Evolutionary conservation across 202 grass and related monocot genomes (phyloP).

Genomic region (Saccharum hybrid): DNA sequence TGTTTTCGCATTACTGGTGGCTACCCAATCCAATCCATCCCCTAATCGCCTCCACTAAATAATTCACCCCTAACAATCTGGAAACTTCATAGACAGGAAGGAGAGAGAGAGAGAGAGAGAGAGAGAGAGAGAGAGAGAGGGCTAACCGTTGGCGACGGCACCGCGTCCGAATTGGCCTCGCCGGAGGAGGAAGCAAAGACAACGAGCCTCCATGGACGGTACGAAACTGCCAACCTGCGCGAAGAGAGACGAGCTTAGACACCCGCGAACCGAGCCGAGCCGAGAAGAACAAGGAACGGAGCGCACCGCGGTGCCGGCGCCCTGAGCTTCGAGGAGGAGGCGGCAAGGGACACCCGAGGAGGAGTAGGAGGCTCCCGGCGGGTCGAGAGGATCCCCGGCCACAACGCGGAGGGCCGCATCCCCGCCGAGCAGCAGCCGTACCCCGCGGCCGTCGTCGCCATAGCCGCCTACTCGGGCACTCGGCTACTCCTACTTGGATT

Average conservation of each 20-base stretch:
- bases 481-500: constrained; percentile 26
- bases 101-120: too few relatives aligned
- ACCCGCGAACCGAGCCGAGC: neutral
- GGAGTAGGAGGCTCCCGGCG: too few relatives aligned
- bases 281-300: neutral
- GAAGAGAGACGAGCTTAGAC: constrained; percentile 24
- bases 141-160: constrained; percentile 31
- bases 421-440: constrained; percentile 23
- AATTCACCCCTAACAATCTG: neutral
- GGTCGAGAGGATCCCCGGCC: neutral
- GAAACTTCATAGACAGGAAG: neutral
- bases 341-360: constrained; percentile 1
- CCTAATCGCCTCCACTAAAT: neutral
- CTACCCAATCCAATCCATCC: neutral
- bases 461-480: neutral
- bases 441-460: constrained; percentile 35
- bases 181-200: constrained; percentile 36
- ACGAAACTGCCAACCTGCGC: constrained; percentile 42
- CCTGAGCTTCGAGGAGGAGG: constrained; percentile 21
- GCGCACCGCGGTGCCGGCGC: constrained; percentile 18
- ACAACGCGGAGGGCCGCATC: neutral
- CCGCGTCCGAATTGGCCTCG: constrained; percentile 12
- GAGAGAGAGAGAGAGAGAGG: too few relatives aligned
- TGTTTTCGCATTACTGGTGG: neutral
- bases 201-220: neutral